Percentiles rank a stretch among this genome's conserved stretches.
Conservation (phyloP, 228 moss, liverwort and hornwort species). For the Sphagnum fallax region DNA sequence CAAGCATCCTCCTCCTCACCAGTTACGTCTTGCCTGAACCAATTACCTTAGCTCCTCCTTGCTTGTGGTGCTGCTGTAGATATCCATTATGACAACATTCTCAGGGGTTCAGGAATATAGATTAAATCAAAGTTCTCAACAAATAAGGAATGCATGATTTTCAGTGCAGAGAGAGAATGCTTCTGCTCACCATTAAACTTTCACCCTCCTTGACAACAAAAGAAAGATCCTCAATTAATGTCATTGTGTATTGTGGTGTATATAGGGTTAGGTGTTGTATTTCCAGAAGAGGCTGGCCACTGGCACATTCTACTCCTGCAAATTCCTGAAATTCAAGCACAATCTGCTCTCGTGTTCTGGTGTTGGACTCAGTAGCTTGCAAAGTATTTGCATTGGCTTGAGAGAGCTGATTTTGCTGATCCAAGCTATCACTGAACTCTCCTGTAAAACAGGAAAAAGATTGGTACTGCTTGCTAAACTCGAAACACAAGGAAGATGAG, state of each 20-base stretch:
- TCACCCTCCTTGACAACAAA: conserved; percentile 65
- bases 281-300: conserved; percentile 46
- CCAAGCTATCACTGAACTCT: conserved; percentile 71
- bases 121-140: not conserved
- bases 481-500: not conserved
- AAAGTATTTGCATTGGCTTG: conserved; percentile 25
- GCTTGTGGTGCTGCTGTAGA: not conserved
- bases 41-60: no score
- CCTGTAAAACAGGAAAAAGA: conserved; percentile 30
- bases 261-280: conserved; percentile 63
- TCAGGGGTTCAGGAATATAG: no score
- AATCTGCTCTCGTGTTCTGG: conserved; percentile 26
- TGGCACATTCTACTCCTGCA: conserved; percentile 2
- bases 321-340: conserved; percentile 34
- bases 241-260: conserved; percentile 70
- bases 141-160: no score
- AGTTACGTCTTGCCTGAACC: no score
- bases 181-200: conserved; percentile 59
- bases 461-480: not conserved
- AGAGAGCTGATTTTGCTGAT: conserved; percentile 51
- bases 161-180: not conserved
- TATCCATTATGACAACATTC: not conserved
- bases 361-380: conserved; percentile 11
- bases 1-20: no score
- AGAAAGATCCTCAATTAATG: conserved; percentile 65